A percentile compares a stretch with the other conserved stretches of the same genome.
Conservation (phyloP, 176 grass and related monocot genomes). For the Leersia perrieri region DNA sequence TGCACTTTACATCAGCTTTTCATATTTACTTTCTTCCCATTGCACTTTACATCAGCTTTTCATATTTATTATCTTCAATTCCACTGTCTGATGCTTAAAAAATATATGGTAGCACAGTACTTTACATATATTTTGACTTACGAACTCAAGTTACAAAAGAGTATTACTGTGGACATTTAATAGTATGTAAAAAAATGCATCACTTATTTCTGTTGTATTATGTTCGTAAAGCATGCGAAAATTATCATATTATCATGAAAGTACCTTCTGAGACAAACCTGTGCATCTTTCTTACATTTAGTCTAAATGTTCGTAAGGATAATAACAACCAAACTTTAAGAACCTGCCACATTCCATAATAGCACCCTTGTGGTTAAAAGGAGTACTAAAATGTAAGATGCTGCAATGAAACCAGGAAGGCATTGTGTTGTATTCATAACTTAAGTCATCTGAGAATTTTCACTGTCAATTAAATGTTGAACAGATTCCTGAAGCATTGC, state of each 20-base stretch:
- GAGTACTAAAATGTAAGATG: slow-evolving; percentile 3
- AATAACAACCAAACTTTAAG: background rate
- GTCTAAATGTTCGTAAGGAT: background rate
- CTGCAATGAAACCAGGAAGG: background rate
- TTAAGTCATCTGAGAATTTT: slow-evolving; percentile 19
- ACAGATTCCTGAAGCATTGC: slow-evolving; percentile 93
- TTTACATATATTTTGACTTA: background rate
- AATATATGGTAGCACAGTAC: background rate
- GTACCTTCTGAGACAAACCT: background rate
- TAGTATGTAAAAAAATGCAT: background rate
- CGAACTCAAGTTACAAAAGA: background rate
- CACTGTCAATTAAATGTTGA: slow-evolving; percentile 29
- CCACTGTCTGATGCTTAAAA: background rate
- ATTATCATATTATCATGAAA: background rate
- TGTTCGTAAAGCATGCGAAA: background rate
- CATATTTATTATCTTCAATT: slow-evolving; percentile 24
- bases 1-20: slow-evolving; percentile 19
- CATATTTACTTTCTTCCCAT: background rate
- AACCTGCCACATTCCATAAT: background rate
- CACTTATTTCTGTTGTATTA: background rate
- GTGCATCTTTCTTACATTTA: background rate
- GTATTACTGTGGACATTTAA: background rate
- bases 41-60: slow-evolving; percentile 21
- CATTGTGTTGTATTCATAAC: slow-evolving; percentile 12
- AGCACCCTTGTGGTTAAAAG: background rate